These are phyloP conservation scores for Diaporthe australafricana DNA, from an alignment of 2,329 filamentous ascomycete genomes.

Conservation along the genomic window DNA sequence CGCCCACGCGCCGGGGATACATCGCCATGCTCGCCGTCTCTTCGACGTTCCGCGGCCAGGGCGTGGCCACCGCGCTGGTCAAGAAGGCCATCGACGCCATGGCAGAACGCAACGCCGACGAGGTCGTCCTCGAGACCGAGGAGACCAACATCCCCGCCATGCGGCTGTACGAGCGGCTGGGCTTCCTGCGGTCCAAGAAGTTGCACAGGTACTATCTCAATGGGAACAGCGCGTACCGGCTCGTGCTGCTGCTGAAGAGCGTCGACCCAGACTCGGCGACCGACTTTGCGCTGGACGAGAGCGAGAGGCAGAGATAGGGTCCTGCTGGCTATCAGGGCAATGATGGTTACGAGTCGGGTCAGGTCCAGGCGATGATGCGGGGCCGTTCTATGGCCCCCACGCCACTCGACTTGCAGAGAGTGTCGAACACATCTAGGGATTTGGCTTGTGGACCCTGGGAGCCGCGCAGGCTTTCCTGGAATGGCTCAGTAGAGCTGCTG, in stretches of 20 bases:
- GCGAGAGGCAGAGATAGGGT: constrained; percentile 37
- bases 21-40: constrained; percentile 98
- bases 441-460: neutral
- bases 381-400: neutral
- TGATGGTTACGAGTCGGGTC: neutral
- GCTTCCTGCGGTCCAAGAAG: constrained; percentile 92
- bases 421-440: neutral
- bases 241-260: constrained; percentile 82
- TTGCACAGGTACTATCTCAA: constrained; percentile 96
- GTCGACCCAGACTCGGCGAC: constrained; percentile 54
- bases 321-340: neutral
- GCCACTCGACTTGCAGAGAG: neutral
- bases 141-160: constrained; percentile 91
- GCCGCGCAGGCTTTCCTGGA: neutral
- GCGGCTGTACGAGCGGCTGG: constrained; percentile 91
- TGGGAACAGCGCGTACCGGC: constrained; percentile 91
- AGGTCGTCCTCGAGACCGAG: constrained; percentile 96
- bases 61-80: constrained; percentile 91
- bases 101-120: constrained; percentile 85
- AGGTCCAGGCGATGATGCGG: constrained; percentile 4
- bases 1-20: constrained; percentile 83
- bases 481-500: neutral
- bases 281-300: constrained; percentile 49
- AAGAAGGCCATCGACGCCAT: constrained; percentile 91
- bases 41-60: constrained; percentile 81